Conservation (phyloP, 164 flowering plant species). For the Nelumbo lutea region DNA sequence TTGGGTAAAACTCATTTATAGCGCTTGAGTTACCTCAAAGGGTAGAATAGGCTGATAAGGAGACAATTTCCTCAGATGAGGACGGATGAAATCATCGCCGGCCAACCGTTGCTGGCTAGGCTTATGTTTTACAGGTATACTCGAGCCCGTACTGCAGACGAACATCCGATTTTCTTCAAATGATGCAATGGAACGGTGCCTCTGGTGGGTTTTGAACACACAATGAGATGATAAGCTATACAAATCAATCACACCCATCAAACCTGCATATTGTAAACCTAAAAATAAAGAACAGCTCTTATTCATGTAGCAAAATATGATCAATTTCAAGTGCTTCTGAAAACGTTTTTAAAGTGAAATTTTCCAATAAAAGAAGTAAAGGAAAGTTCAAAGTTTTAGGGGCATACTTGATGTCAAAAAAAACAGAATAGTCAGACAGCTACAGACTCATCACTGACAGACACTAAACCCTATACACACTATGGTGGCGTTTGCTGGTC, state of each 20-base stretch:
- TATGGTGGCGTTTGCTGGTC: too few species aligned
- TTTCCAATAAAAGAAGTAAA: too few species aligned
- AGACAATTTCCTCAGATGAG: slow-evolving; percentile 70
- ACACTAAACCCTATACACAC: too few species aligned
- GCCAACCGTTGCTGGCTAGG: slow-evolving; percentile 28
- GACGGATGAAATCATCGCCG: slow-evolving; percentile 80
- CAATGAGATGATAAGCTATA: slow-evolving; percentile 24
- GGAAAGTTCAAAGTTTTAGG: too few species aligned
- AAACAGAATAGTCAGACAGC: too few species aligned
- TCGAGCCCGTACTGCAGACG: slow-evolving; percentile 44
- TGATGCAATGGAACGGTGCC: background rate
- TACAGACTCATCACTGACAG: too few species aligned
- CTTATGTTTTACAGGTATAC: slow-evolving; percentile 28
- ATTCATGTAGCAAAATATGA: too few species aligned
- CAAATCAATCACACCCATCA: slow-evolving; percentile 42
- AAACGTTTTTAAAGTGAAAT: too few species aligned
- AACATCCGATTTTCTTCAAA: slow-evolving; percentile 20
- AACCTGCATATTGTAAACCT: slow-evolving; percentile 17
- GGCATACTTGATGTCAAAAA: too few species aligned
- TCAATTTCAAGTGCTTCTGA: too few species aligned
- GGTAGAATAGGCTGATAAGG: slow-evolving; percentile 97
- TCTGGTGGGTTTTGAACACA: slow-evolving; percentile 13
- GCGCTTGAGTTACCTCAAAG: slow-evolving; percentile 58
- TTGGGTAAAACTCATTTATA: background rate
- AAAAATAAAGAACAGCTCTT: background rate